Conservation (phyloP, 805 yeast species). For the Wickerhamiella sorbophila region DNA sequence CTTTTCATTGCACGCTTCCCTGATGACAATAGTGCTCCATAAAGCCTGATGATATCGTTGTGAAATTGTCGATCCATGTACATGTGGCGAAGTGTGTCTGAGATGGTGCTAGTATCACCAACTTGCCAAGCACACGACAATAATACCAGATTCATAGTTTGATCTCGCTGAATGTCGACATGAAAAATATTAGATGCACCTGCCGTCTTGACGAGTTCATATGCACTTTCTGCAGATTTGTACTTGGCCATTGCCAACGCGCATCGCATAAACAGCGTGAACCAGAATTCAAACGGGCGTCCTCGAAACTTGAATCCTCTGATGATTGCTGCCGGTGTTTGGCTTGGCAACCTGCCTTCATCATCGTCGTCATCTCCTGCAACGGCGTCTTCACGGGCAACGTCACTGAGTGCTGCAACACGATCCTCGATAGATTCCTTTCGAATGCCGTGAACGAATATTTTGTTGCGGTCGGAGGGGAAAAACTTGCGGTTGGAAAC, state of each 20-base stretch:
- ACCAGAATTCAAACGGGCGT: constrained; percentile 67
- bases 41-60: constrained; percentile 48
- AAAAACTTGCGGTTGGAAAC: constrained; percentile 65
- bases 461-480: constrained; percentile 55
- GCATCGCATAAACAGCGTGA: constrained; percentile 64
- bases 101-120: constrained; percentile 39
- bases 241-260: constrained; percentile 51
- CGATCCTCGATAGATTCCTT: constrained; percentile 24
- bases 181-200: constrained; percentile 64
- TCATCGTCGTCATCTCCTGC: constrained; percentile 3
- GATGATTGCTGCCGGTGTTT: neutral
- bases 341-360: constrained; percentile 17
- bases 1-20: constrained; percentile 45
- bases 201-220: constrained; percentile 58
- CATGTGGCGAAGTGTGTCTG: constrained; percentile 46
- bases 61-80: constrained; percentile 64
- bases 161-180: constrained; percentile 46
- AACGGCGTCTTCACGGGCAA: constrained; percentile 17
- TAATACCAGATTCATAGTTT: constrained; percentile 48
- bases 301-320: constrained; percentile 48
- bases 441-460: constrained; percentile 4
- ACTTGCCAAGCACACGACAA: constrained; percentile 39
- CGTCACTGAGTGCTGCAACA: constrained; percentile 19
- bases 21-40: constrained; percentile 49
- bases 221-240: constrained; percentile 48